phyloP scores from a whole-genome alignment of 495 filamentous ascomycete species.

The Podospora didyma region DNA sequence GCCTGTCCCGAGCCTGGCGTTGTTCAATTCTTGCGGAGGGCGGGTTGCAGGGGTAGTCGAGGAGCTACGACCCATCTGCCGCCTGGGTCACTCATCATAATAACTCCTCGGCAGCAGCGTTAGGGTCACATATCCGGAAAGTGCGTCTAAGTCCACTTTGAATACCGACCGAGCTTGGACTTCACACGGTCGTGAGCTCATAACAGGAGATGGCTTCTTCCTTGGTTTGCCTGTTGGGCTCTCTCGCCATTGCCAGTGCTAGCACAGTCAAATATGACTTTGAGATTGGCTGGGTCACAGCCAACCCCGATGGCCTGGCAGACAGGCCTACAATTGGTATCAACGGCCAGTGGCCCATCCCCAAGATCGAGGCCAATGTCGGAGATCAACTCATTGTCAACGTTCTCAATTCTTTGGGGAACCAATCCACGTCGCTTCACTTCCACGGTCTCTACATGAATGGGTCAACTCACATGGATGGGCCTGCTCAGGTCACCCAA shows the following conservation, averaged over 20 bases:
- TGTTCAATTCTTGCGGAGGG: not conserved
- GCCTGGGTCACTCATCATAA: no score
- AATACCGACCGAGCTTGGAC: not conserved
- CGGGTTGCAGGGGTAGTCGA: no score
- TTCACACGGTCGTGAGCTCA: no score
- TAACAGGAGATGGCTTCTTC: constrained; percentile 1
- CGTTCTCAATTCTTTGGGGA: constrained; percentile 66
- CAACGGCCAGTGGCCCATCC: constrained; percentile 77
- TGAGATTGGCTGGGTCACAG: constrained; percentile 73
- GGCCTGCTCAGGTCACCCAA: constrained; percentile 61
- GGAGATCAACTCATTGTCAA: constrained; percentile 72
- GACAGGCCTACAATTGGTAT: constrained; percentile 61
- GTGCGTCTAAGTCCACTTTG: not conserved
- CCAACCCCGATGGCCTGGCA: constrained; percentile 72
- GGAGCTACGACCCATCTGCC: no score
- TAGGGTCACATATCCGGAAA: no score
- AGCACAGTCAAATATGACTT: constrained; percentile 73
- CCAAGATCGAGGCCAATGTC: constrained; percentile 61
- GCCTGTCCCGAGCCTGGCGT: not conserved
- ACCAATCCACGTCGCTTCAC: constrained; percentile 67
- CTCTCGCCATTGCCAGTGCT: constrained; percentile 21
- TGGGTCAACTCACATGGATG: constrained; percentile 70
- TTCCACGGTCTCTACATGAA: constrained; percentile 76
- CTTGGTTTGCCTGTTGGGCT: constrained; percentile 12
- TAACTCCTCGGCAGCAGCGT: no score